A percentile compares a stretch with the other conserved stretches of the same genome.
Conservation (phyloP, 495 filamentous ascomycete genomes). For the Trichoderma parareesei region DNA sequence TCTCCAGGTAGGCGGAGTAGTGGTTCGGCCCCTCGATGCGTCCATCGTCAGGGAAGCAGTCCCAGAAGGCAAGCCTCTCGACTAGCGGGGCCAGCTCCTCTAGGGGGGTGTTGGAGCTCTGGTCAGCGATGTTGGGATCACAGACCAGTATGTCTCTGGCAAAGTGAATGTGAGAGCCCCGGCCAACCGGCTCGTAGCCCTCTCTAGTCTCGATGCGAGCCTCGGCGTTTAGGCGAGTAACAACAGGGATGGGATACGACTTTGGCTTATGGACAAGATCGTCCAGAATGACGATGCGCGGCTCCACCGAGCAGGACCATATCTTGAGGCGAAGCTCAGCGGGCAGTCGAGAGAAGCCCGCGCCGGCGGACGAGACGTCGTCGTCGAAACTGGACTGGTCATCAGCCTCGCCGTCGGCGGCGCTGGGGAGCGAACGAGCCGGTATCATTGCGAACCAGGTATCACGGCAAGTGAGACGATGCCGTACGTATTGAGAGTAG, state of each 20-base stretch:
- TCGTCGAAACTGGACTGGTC: slow-evolving; percentile 8
- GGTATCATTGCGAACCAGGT: slow-evolving; percentile 4
- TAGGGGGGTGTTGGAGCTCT: background rate
- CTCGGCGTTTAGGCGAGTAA: slow-evolving; percentile 9
- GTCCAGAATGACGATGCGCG: slow-evolving; percentile 9
- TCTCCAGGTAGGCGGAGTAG: slow-evolving; percentile 5
- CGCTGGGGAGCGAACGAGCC: slow-evolving; percentile 6
- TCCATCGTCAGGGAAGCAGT: slow-evolving; percentile 10
- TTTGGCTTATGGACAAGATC: slow-evolving; percentile 9
- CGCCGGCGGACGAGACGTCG: background rate
- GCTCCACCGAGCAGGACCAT: slow-evolving; percentile 9
- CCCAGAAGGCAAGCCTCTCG: slow-evolving; percentile 12
- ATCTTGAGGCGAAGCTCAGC: slow-evolving; percentile 11
- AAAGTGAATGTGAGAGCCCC: slow-evolving; percentile 10
- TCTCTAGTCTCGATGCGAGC: slow-evolving; percentile 9
- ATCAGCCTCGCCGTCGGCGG: slow-evolving; percentile 9
- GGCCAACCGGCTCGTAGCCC: slow-evolving; percentile 11
- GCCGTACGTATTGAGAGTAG: background rate
- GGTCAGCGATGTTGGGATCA: slow-evolving; percentile 10
- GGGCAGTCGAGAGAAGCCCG: slow-evolving; percentile 7
- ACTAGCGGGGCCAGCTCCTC: slow-evolving; percentile 7
- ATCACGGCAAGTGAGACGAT: background rate
- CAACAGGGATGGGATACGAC: slow-evolving; percentile 5
- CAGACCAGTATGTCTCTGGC: slow-evolving; percentile 11
- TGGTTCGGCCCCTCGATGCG: slow-evolving; percentile 1